A percentile compares a stretch with the other conserved stretches of the same genome.
phyloP scores from a whole-genome alignment of 192 early-diverging fungal species.

The Linnemannia schmuckeri region DNA sequence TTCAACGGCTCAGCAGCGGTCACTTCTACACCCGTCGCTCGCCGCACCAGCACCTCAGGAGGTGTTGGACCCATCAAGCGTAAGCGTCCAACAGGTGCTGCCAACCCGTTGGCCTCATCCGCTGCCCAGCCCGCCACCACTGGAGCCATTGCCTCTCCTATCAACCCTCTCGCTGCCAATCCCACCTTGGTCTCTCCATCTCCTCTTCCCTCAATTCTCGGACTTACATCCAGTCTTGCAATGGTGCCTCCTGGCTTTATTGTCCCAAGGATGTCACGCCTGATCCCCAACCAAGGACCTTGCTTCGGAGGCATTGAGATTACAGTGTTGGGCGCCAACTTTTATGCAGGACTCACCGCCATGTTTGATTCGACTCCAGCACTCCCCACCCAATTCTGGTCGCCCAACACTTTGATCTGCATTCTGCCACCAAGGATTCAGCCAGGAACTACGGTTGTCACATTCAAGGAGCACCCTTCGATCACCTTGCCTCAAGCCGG shows the following conservation, averaged over 20 bases:
- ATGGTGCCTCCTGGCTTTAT: slow-evolving; percentile 51
- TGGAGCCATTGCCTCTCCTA: slow-evolving; percentile 23
- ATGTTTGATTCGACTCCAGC: slow-evolving; percentile 85
- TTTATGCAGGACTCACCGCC: slow-evolving; percentile 76
- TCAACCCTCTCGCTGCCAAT: slow-evolving; percentile 25
- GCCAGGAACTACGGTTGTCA: slow-evolving; percentile 79
- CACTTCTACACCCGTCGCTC: slow-evolving; percentile 20
- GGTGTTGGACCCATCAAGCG: slow-evolving; percentile 50
- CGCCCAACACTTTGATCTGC: slow-evolving; percentile 84
- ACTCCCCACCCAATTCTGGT: slow-evolving; percentile 82
- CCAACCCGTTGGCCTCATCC: slow-evolving; percentile 28
- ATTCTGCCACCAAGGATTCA: slow-evolving; percentile 81
- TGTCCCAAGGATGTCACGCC: slow-evolving; percentile 71
- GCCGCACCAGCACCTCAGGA: slow-evolving; percentile 43
- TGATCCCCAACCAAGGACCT: slow-evolving; percentile 89
- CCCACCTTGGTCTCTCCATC: slow-evolving; percentile 26
- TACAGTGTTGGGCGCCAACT: slow-evolving; percentile 85
- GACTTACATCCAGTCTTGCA: slow-evolving; percentile 28
- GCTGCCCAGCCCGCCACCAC: slow-evolving; percentile 11
- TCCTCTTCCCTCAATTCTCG: slow-evolving; percentile 47
- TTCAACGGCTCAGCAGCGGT: slow-evolving; percentile 20
- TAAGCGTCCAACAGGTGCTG: slow-evolving; percentile 29
- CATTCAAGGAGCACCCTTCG: slow-evolving; percentile 66
- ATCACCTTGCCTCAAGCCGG: slow-evolving; percentile 41
- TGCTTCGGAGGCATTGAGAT: slow-evolving; percentile 88